Percentiles rank a stretch among this genome's conserved stretches.
Conservation (phyloP, 1,139 yeast species). For the Dujonia santamariae region DNA sequence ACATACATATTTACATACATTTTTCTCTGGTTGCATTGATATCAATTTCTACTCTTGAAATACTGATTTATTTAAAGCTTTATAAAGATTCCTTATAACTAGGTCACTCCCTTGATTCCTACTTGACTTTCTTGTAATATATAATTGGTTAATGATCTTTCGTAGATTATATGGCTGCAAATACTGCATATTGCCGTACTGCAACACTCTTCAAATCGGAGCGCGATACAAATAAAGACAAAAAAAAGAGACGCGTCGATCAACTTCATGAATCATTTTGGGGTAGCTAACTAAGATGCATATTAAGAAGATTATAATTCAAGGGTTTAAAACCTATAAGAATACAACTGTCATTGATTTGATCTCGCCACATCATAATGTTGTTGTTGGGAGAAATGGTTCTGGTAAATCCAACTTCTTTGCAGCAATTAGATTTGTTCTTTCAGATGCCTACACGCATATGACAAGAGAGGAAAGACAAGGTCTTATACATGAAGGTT, state of each 20-base stretch:
- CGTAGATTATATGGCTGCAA: not conserved
- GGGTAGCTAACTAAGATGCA: conserved; percentile 36
- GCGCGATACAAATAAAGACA: too few relatives aligned
- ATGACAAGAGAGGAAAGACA: conserved; percentile 88
- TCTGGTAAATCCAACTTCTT: conserved; percentile 96
- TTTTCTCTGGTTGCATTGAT: too few relatives aligned
- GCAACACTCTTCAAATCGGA: too few relatives aligned
- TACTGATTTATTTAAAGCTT: too few relatives aligned
- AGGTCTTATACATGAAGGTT: conserved; percentile 84
- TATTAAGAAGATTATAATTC: conserved; percentile 59
- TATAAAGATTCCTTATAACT: too few relatives aligned
- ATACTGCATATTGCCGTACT: too few relatives aligned
- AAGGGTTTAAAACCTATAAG: conserved; percentile 93
- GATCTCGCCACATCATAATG: conserved; percentile 80
- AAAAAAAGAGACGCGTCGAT: too few relatives aligned
- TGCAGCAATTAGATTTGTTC: conserved; percentile 90
- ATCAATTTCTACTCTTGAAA: too few relatives aligned
- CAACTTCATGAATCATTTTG: too few relatives aligned
- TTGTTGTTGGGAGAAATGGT: conserved; percentile 93
- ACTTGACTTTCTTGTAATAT: too few relatives aligned
- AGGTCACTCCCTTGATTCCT: too few relatives aligned
- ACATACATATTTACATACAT: too few relatives aligned
- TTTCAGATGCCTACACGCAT: conserved; percentile 87
- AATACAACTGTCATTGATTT: conserved; percentile 76
- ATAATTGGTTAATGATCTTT: not conserved